These are phyloP conservation scores for Fomitopsis pinicola DNA, from an alignment of 1,284 basidiomycete species.

Conservation along the genomic window DNA sequence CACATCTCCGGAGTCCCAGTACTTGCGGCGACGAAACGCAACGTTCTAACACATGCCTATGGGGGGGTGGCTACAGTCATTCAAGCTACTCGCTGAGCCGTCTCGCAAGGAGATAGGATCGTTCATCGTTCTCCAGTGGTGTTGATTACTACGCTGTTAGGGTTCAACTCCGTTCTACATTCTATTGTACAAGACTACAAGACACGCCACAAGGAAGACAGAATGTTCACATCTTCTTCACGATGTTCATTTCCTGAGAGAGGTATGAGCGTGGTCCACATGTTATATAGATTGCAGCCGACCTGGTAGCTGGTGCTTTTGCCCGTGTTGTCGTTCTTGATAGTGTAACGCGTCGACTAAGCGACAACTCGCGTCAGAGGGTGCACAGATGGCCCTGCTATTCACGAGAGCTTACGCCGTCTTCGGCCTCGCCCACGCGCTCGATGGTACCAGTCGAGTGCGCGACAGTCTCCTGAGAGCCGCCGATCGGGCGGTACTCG, in stretches of 20 bases:
- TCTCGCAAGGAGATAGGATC: too few species aligned
- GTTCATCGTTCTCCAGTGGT: too few species aligned
- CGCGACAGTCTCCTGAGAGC: conserved; percentile 33
- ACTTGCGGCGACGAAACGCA: too few species aligned
- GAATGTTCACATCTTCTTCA: conserved; percentile 23
- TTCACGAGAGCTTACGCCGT: conserved; percentile 18
- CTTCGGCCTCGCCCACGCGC: conserved; percentile 26
- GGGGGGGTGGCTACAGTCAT: too few species aligned
- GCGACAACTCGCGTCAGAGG: neutral
- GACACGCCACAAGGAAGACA: too few species aligned
- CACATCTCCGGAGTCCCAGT: too few species aligned
- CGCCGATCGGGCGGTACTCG: conserved; percentile 40
- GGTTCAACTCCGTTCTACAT: neutral
- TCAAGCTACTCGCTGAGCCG: too few species aligned
- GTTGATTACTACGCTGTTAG: too few species aligned
- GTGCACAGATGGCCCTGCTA: neutral
- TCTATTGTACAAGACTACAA: neutral
- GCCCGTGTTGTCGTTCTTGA: conserved; percentile 41
- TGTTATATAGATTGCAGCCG: neutral
- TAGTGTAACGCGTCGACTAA: conserved; percentile 32
- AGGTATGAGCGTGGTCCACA: neutral
- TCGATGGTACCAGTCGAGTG: conserved; percentile 35
- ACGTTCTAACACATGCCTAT: too few species aligned
- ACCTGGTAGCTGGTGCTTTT: conserved; percentile 39
- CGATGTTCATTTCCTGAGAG: conserved; percentile 36